Percentiles rank a stretch among this genome's conserved stretches.
These are phyloP conservation scores for Forsythia viridissima DNA, from an alignment of 257 asterid genomes.

Conservation along the genomic window DNA sequence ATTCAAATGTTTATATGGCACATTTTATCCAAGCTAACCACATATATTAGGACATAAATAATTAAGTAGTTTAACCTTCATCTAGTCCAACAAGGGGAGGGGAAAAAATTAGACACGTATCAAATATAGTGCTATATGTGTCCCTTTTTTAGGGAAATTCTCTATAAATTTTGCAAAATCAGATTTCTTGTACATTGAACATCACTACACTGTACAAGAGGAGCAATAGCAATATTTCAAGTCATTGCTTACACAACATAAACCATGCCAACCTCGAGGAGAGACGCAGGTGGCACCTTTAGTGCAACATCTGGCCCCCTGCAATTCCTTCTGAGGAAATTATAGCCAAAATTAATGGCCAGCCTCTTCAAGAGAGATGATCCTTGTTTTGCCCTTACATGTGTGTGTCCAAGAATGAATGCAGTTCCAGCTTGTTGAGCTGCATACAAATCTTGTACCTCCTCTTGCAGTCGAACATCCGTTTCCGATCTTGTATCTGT, in stretches of 20 bases:
- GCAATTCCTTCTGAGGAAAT: slow-evolving; percentile 76
- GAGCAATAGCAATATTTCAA: not conserved
- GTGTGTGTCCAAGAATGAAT: slow-evolving; percentile 86
- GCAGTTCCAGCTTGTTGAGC: slow-evolving; percentile 88
- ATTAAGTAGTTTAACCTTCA: too few species aligned
- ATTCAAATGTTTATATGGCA: too few species aligned
- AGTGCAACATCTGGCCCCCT: slow-evolving; percentile 90
- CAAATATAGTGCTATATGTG: not conserved
- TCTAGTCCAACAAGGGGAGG: not conserved
- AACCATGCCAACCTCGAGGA: slow-evolving; percentile 95
- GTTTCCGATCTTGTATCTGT: slow-evolving; percentile 29
- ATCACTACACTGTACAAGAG: not conserved
- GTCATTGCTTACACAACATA: slow-evolving; percentile 56
- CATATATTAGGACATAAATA: too few species aligned
- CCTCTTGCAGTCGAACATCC: slow-evolving; percentile 52
- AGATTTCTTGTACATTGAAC: slow-evolving; percentile 12
- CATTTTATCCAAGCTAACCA: too few species aligned
- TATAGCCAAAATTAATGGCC: slow-evolving; percentile 80
- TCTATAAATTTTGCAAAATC: slow-evolving; percentile 23
- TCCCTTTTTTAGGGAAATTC: not conserved
- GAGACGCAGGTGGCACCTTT: slow-evolving; percentile 95
- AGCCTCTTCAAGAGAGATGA: slow-evolving; percentile 74
- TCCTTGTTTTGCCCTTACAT: slow-evolving; percentile 80
- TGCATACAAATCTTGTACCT: slow-evolving; percentile 67
- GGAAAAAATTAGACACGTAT: not conserved